These are phyloP conservation scores for Rhododendron molle DNA, from an alignment of 148 eudicot species.

Conservation along the genomic window DNA sequence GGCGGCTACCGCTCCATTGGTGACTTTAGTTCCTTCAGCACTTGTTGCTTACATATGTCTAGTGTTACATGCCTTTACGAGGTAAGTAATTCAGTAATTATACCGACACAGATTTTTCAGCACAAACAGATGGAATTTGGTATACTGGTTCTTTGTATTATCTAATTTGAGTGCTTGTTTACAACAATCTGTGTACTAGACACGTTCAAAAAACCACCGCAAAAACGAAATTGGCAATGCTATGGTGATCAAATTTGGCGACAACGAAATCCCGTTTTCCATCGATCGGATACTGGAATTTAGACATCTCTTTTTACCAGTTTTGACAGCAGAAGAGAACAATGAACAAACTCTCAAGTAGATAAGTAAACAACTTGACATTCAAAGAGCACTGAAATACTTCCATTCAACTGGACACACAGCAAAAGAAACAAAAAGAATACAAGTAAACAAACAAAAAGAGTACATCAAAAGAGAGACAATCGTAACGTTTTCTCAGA, in stretches of 20 bases:
- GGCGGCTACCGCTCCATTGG: constrained; percentile 22
- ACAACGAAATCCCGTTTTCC: background rate
- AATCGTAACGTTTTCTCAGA: background rate
- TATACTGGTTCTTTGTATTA: background rate
- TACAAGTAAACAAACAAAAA: background rate
- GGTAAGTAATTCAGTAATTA: background rate
- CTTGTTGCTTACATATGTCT: constrained; percentile 25
- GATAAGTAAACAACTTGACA: background rate
- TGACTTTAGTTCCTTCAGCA: constrained; percentile 25
- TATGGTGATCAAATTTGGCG: background rate
- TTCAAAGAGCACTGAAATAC: background rate
- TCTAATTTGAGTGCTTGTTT: background rate
- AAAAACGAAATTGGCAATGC: background rate
- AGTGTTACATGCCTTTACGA: constrained; percentile 24
- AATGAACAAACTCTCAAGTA: background rate
- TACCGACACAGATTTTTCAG: too few species aligned
- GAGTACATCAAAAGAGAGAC: background rate
- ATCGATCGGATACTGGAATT: background rate
- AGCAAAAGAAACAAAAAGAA: background rate
- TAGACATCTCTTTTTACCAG: background rate
- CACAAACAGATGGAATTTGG: too few species aligned
- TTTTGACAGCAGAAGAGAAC: background rate
- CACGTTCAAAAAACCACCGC: background rate
- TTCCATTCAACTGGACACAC: background rate
- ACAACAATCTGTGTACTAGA: background rate